These are phyloP conservation scores for Hansenula sp. DNA, from an alignment of 1,139 yeast genomes.

Conservation along the genomic window DNA sequence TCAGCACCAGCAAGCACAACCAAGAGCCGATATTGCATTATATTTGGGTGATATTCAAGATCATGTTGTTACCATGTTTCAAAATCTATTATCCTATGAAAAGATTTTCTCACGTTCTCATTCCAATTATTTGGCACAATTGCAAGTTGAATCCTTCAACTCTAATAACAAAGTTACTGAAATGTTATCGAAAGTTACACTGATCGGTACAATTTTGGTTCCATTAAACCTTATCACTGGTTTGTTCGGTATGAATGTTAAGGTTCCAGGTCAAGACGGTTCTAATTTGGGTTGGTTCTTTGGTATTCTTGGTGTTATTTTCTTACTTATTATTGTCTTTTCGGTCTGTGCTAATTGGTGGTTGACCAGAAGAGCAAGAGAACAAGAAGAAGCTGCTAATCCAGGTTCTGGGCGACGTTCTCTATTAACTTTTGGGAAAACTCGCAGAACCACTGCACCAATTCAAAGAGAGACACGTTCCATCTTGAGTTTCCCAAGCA, in stretches of 20 bases:
- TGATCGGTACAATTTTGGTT: conserved; percentile 85
- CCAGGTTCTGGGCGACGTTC: conserved; percentile 29
- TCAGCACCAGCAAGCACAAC: conserved; percentile 42
- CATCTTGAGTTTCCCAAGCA: conserved; percentile 19
- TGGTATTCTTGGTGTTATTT: conserved; percentile 56
- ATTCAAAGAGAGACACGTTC: conserved; percentile 22
- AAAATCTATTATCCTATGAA: conserved; percentile 83
- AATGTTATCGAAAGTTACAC: conserved; percentile 83
- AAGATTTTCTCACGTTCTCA: conserved; percentile 91
- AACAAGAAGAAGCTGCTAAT: conserved; percentile 28
- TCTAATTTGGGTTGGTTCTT: conserved; percentile 56
- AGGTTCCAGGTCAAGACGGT: conserved; percentile 67
- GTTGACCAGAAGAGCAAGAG: conserved; percentile 31
- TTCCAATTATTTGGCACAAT: conserved; percentile 86
- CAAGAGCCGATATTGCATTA: conserved; percentile 79
- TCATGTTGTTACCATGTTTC: conserved; percentile 95
- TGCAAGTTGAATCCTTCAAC: conserved; percentile 87
- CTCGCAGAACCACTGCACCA: conserved; percentile 11
- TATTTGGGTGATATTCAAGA: conserved; percentile 97
- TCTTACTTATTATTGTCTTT: conserved; percentile 32
- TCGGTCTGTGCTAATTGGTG: conserved; percentile 36
- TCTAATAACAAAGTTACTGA: conserved; percentile 82
- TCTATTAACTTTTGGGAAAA: conserved; percentile 26
- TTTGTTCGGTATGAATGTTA: conserved; percentile 93
- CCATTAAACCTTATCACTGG: conserved; percentile 92